These are phyloP conservation scores for Boletus bicolor DNA, from an alignment of 768 basidiomycete species.

Conservation along the genomic window DNA sequence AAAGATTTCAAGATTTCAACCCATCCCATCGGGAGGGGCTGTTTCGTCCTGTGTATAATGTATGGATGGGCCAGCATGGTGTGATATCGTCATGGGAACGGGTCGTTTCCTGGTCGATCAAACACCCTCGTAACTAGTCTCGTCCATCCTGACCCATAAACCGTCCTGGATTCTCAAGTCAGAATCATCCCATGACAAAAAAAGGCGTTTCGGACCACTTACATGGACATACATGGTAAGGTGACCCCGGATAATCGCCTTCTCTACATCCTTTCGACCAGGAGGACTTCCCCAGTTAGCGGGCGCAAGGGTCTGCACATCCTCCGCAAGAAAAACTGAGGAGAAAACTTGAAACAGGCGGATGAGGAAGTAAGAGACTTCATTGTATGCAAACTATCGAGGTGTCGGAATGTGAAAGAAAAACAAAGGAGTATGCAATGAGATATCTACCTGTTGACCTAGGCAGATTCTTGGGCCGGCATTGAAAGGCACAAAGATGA, in stretches of 20 bases:
- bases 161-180: conserved; percentile 11
- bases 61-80: background rate
- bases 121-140: conserved; percentile 4
- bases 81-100: background rate
- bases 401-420: background rate
- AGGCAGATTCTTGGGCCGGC: conserved; percentile 39
- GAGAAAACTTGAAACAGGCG: conserved; percentile 56
- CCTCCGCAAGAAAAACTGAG: conserved; percentile 40
- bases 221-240: conserved; percentile 54
- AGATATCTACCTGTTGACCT: conserved; percentile 32
- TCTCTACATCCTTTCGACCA: conserved; percentile 43
- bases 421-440: background rate
- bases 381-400: conserved; percentile 60
- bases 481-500: conserved; percentile 45
- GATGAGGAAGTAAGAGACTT: conserved; percentile 60
- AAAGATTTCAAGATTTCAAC: too few species aligned
- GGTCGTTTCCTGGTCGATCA: background rate
- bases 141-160: conserved; percentile 27
- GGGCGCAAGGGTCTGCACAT: conserved; percentile 47
- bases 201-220: conserved; percentile 10
- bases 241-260: conserved; percentile 44
- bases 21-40: too few species aligned
- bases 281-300: conserved; percentile 38
- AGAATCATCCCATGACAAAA: background rate
- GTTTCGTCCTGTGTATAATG: too few species aligned